Conservation (phyloP, 148 eudicot species). For the Silene uniflora region DNA sequence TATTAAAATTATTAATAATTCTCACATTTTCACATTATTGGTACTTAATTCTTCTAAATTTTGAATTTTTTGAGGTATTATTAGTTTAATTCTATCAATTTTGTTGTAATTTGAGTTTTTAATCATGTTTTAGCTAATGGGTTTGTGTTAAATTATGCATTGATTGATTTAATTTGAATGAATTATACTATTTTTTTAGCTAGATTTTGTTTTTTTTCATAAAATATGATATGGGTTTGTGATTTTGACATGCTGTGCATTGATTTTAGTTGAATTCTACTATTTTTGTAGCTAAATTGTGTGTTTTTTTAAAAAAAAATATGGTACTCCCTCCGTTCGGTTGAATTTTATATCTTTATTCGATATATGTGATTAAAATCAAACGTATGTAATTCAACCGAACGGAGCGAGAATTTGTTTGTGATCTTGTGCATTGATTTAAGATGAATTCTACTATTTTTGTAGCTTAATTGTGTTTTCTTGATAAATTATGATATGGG, state of each 20-base stretch:
- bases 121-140: not conserved
- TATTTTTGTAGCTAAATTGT: not conserved
- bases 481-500: not conserved
- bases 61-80: not conserved
- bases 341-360: no score
- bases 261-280: no score
- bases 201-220: no score
- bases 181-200: no score
- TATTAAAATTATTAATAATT: no score
- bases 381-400: no score
- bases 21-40: not conserved
- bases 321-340: no score
- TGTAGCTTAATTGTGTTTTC: not conserved
- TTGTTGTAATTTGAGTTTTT: not conserved
- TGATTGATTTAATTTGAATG: no score
- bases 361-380: no score
- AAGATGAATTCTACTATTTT: slow-evolving; percentile 7
- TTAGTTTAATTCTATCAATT: not conserved
- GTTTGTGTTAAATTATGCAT: not conserved
- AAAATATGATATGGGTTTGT: no score
- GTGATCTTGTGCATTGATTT: not conserved
- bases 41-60: not conserved
- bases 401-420: no score
- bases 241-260: no score
- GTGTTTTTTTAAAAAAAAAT: not conserved